Evolutionary conservation across 371 early-diverging fungal genomes (phyloP), one percentile per base, ranked within the genome.

Genomic region (Rhizomucor pusillus): DNA sequence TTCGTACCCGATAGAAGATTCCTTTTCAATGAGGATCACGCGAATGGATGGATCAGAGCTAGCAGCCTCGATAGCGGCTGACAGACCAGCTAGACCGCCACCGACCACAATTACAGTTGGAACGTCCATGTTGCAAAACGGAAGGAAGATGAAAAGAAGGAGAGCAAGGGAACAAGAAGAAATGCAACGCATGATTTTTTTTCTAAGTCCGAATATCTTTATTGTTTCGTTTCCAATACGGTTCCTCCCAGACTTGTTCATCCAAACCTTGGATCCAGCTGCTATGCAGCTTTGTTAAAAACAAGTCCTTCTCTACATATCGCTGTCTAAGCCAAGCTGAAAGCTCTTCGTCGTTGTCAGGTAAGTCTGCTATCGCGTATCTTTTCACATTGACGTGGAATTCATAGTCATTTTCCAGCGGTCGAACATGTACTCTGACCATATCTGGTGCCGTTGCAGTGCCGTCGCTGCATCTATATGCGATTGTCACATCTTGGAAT

Each of bases 41-140:
- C 72, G 73, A 24, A 75, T 82, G 50, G 64, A 29, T 16, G 57
- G 47, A 16, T 83, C 82, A 18, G 78, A 60, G 54, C 79, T 75
- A 40, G 86, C 77, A 20, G 89, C 85, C 54, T 89, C 87, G 51
- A 87, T 67, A n/a, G 90, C 88, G 10, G 91, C 90, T 13, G 90
- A 77, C 50, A 92, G 73, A 19, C 92, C 92, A 11, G 92, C 88
- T 37, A 92, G 72, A 52, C 92, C 92, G 29, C 92, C 86, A 11
- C 92, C 92, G 43, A 92, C 69, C 29, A 92, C 73, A 43, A 89
- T 23, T 1, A 73, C 61, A 34, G n/a, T 48, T 2, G 13, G 20
- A 35, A 45, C 34, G 35, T 20, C 13, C 39, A 57, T 57, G 35
- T 44, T 23, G 14, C 22, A 1, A 20, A 23, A 56, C 14, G 35